Evolutionary conservation across 2,329 filamentous ascomycete species (phyloP).

Genomic region (Cryphonectria parasitica): DNA sequence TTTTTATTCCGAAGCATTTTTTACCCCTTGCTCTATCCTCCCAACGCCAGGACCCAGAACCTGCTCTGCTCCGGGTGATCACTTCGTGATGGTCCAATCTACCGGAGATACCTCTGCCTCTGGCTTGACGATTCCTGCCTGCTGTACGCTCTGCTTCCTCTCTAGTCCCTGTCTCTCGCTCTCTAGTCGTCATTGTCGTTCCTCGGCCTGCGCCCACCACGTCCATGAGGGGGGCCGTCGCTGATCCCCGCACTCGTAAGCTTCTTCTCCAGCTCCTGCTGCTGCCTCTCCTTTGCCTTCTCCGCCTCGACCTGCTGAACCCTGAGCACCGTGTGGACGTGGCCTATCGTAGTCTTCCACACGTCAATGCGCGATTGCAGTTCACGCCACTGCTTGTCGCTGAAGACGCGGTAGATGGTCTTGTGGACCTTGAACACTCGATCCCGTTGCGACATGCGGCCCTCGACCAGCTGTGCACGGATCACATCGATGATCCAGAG

Average conservation of each 20-base stretch:
- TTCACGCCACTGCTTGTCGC: constrained; percentile 97
- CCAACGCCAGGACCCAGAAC: constrained; percentile 28
- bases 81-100: constrained; percentile 3
- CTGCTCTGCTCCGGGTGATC: constrained; percentile 15
- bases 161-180: no score
- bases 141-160: not conserved
- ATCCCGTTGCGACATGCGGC: constrained; percentile 91
- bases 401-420: constrained; percentile 94
- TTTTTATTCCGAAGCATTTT: constrained; percentile 30
- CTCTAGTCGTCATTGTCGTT: constrained; percentile 29
- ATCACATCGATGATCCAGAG: constrained; percentile 99
- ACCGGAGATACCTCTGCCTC: not conserved
- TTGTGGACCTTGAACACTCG: constrained; percentile 94
- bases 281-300: constrained; percentile 75
- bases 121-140: not conserved
- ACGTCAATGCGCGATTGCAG: constrained; percentile 87
- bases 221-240: constrained; percentile 37
- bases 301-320: constrained; percentile 81
- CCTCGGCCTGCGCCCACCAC: constrained; percentile 33
- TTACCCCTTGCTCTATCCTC: constrained; percentile 25
- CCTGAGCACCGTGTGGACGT: constrained; percentile 77
- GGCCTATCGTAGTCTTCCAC: constrained; percentile 82
- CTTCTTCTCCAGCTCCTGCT: constrained; percentile 72
- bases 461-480: constrained; percentile 91
- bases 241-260: constrained; percentile 42